Conservation (phyloP, 164 flowering plant genomes). For the Nymphaea colorata region DNA sequence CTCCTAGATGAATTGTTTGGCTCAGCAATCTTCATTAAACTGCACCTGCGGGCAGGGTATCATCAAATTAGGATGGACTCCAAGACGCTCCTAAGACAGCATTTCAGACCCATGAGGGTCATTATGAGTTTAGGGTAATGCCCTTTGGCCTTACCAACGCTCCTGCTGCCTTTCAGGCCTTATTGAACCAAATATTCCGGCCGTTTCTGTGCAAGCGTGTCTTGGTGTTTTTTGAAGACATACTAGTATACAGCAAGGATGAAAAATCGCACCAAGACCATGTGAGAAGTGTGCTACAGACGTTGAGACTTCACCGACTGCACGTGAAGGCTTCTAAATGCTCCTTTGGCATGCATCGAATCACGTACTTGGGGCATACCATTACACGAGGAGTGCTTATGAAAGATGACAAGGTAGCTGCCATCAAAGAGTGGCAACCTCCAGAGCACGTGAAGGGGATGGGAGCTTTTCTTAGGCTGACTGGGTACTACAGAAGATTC, state of each 20-base stretch:
- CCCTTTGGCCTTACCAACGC: conserved; percentile 2
- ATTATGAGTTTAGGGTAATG: conserved; percentile 4
- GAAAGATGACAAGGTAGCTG: too few species aligned
- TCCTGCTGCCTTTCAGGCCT: neutral
- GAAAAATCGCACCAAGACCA: neutral
- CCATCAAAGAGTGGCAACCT: neutral
- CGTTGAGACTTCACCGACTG: neutral
- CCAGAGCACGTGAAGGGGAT: neutral
- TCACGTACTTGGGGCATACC: conserved; percentile 2
- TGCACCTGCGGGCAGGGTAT: neutral
- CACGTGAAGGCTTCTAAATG: neutral
- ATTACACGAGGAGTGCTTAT: neutral
- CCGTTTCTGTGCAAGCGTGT: neutral
- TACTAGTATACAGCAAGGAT: neutral
- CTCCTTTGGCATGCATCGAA: neutral
- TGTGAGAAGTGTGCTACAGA: neutral
- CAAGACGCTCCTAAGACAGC: neutral
- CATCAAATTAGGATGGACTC: neutral
- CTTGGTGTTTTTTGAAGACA: conserved; percentile 5
- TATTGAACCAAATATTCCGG: neutral
- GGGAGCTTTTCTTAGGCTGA: neutral
- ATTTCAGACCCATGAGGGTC: conserved; percentile 1
- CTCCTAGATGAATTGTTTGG: neutral
- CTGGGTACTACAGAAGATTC: neutral
- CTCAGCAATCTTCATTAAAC: neutral